A percentile compares a stretch with the other conserved stretches of the same genome.
These are phyloP conservation scores for Abrus precatorius DNA, from an alignment of 306 rosid genomes.

Conservation along the genomic window DNA sequence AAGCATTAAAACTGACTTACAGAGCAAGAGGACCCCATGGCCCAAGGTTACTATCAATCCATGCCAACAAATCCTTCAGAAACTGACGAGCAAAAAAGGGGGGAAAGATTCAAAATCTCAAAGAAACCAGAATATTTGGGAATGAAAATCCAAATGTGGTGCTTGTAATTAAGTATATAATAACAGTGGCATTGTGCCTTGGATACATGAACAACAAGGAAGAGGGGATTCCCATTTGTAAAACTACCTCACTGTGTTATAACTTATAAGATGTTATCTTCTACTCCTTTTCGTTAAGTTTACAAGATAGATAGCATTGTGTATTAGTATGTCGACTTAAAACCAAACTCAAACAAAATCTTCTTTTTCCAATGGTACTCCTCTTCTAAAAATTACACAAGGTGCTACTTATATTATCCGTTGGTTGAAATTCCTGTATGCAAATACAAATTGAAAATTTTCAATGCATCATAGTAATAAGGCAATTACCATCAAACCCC, in stretches of 20 bases:
- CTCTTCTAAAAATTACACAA: background rate
- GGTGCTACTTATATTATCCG: background rate
- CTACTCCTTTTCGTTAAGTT: background rate
- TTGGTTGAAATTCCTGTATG: conserved; percentile 7
- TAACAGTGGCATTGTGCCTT: conserved; percentile 6
- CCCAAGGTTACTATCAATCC: conserved; percentile 85
- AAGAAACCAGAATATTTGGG: background rate
- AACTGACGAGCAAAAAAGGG: conserved; percentile 55
- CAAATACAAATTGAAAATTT: background rate
- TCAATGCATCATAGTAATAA: background rate
- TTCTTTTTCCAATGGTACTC: conserved; percentile 1
- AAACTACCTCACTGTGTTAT: background rate
- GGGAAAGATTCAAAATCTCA: background rate
- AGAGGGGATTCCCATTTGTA: conserved; percentile 10
- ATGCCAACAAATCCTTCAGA: conserved; percentile 76
- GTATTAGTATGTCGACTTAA: background rate
- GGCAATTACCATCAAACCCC: background rate
- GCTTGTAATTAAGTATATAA: background rate
- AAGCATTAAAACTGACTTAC: conserved; percentile 57
- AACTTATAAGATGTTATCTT: background rate
- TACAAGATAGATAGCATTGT: background rate
- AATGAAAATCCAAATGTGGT: conserved; percentile 36
- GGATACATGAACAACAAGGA: conserved; percentile 15
- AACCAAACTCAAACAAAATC: background rate
- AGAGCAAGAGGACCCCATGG: conserved; percentile 87